Conservation (phyloP, 352 stramenopile species). For the Phytophthora lateralis region DNA sequence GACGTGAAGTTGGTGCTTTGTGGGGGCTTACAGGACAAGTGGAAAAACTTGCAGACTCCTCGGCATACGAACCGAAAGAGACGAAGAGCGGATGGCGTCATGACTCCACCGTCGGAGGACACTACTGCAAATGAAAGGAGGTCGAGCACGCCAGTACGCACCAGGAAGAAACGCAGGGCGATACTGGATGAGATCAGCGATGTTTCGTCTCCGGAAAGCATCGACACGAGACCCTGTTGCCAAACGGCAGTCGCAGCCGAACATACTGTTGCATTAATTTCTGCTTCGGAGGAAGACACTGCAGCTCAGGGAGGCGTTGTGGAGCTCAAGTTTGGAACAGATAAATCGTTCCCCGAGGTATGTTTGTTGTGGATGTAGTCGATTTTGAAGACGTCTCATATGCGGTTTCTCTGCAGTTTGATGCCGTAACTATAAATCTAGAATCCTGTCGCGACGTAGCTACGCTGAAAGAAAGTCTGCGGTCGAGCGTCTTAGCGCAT, state of each 20-base stretch:
- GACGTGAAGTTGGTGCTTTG: neutral
- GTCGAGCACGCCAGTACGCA: too few relatives aligned
- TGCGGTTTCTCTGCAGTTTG: slow-evolving; percentile 16
- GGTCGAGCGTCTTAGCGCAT: slow-evolving; percentile 21
- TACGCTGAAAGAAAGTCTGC: slow-evolving; percentile 26
- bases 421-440: slow-evolving; percentile 23
- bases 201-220: slow-evolving; percentile 1
- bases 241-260: neutral
- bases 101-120: neutral
- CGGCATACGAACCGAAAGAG: slow-evolving; percentile 7
- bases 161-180: neutral
- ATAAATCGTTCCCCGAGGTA: slow-evolving; percentile 44
- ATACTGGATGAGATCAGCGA: slow-evolving; percentile 2
- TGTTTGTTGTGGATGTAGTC: neutral
- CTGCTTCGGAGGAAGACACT: neutral
- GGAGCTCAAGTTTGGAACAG: slow-evolving; percentile 33
- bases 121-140: neutral
- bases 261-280: neutral
- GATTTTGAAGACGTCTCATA: neutral
- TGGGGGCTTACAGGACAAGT: slow-evolving; percentile 46
- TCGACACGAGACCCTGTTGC: neutral
- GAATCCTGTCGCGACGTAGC: slow-evolving; percentile 21
- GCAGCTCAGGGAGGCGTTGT: neutral
- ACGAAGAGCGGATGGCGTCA: slow-evolving; percentile 1
- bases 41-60: slow-evolving; percentile 35